A percentile compares a stretch with the other conserved stretches of the same genome.
Conservation (phyloP, 2,329 filamentous ascomycete species). For the Botrytis pseudocinerea region DNA sequence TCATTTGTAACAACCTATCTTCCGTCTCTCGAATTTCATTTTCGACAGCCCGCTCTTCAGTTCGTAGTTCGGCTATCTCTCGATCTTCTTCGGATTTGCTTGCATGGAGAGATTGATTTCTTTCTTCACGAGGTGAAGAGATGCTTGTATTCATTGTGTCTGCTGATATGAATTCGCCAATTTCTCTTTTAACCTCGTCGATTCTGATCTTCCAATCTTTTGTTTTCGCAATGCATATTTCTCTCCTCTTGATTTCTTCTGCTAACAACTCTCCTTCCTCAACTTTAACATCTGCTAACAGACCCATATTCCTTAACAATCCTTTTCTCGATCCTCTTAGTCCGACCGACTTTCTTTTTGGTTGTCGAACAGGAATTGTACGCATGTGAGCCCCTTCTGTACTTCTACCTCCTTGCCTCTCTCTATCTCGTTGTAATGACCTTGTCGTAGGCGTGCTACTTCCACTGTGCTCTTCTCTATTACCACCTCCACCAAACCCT, state of each 20-base stretch:
- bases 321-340: slow-evolving; percentile 64
- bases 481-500: slow-evolving; percentile 33
- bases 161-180: slow-evolving; percentile 10
- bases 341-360: slow-evolving; percentile 52
- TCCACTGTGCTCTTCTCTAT: slow-evolving; percentile 41
- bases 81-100: slow-evolving; percentile 52
- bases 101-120: slow-evolving; percentile 51
- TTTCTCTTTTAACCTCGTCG: slow-evolving; percentile 26
- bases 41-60: slow-evolving; percentile 56
- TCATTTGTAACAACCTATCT: slow-evolving; percentile 61
- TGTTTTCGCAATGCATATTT: slow-evolving; percentile 58
- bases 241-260: slow-evolving; percentile 56
- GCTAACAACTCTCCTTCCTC: slow-evolving; percentile 66
- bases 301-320: slow-evolving; percentile 62
- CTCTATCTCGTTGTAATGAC: slow-evolving; percentile 27
- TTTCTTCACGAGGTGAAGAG: slow-evolving; percentile 54
- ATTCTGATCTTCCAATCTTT: slow-evolving; percentile 52
- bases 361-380: slow-evolving; percentile 63
- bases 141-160: slow-evolving; percentile 29
- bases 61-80: slow-evolving; percentile 60
- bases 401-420: slow-evolving; percentile 26
- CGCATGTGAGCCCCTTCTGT: slow-evolving; percentile 31
- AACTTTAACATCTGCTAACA: slow-evolving; percentile 64
- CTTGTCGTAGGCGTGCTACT: slow-evolving; percentile 35
- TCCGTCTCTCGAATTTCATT: slow-evolving; percentile 66